Evolutionary conservation across 495 filamentous ascomycete species (phyloP).

Genomic region (Aspergillus sclerotioniger): DNA sequence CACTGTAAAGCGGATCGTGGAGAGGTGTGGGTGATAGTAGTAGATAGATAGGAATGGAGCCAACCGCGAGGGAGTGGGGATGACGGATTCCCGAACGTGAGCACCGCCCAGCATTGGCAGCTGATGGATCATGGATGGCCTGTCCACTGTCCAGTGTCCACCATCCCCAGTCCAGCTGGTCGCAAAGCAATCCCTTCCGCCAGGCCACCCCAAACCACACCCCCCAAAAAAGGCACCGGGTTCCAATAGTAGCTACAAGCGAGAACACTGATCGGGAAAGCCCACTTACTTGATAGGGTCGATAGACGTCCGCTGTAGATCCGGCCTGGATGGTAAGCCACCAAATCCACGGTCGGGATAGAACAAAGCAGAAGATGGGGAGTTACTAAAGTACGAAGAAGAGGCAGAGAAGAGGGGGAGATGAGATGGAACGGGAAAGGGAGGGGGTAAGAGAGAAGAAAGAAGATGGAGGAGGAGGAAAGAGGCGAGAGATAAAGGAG

Average conservation of each 20-base stretch:
- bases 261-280: constrained; percentile 12
- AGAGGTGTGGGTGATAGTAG: not conserved
- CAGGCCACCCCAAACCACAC: too few relatives aligned
- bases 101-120: not conserved
- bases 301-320: constrained; percentile 52
- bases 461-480: constrained; percentile 17
- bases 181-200: too few relatives aligned
- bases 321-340: constrained; percentile 22
- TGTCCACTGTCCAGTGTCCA: too few relatives aligned
- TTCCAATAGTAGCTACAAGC: constrained; percentile 2
- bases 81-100: not conserved
- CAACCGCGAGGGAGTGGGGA: not conserved
- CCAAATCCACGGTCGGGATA: constrained; percentile 11
- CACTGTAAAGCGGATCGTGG: too few relatives aligned
- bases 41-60: not conserved
- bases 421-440: constrained; percentile 10
- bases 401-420: constrained; percentile 21
- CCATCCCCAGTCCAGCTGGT: too few relatives aligned
- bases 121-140: too few relatives aligned
- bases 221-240: too few relatives aligned
- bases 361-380: constrained; percentile 13
- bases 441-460: constrained; percentile 16
- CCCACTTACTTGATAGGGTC: constrained; percentile 53
- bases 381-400: constrained; percentile 22
- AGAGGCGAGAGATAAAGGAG: constrained; percentile 16